phyloP scores from a whole-genome alignment of 257 asterid species.

The Penstemon newberryi region DNA sequence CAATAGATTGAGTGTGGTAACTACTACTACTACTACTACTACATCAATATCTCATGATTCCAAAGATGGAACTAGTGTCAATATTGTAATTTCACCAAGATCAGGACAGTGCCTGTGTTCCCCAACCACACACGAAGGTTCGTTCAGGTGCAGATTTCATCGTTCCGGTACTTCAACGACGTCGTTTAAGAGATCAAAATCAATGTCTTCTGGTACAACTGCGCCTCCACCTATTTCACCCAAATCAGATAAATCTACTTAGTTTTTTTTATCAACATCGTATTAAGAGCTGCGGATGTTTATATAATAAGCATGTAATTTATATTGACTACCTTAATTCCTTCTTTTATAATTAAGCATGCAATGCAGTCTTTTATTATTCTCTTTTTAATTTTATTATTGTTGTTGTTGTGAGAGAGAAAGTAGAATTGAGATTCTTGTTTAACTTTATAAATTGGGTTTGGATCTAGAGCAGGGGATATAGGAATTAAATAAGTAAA shows the following conservation, averaged over 20 bases:
- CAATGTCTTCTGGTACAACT: constrained; percentile 31
- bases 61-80: constrained; percentile 3
- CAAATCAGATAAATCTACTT: constrained; percentile 33
- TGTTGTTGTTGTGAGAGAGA: too few relatives aligned
- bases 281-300: neutral
- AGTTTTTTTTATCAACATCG: neutral
- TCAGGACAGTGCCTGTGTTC: constrained; percentile 54
- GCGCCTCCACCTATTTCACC: constrained; percentile 23
- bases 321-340: too few relatives aligned
- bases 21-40: too few relatives aligned
- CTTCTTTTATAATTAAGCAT: too few relatives aligned
- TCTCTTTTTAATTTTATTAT: too few relatives aligned
- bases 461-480: too few relatives aligned
- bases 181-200: constrained; percentile 42
- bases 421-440: too few relatives aligned
- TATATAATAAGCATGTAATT: too few relatives aligned
- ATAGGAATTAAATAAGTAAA: too few relatives aligned
- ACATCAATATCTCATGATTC: neutral
- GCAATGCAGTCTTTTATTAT: too few relatives aligned
- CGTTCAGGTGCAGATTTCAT: constrained; percentile 54
- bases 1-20: too few relatives aligned
- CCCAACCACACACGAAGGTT: constrained; percentile 58
- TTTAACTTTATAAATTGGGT: too few relatives aligned
- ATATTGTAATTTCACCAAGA: neutral
- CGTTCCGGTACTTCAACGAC: constrained; percentile 32